phyloP scores from a whole-genome alignment of 73 alveolate species.

The Paramecium sexaurelia region DNA sequence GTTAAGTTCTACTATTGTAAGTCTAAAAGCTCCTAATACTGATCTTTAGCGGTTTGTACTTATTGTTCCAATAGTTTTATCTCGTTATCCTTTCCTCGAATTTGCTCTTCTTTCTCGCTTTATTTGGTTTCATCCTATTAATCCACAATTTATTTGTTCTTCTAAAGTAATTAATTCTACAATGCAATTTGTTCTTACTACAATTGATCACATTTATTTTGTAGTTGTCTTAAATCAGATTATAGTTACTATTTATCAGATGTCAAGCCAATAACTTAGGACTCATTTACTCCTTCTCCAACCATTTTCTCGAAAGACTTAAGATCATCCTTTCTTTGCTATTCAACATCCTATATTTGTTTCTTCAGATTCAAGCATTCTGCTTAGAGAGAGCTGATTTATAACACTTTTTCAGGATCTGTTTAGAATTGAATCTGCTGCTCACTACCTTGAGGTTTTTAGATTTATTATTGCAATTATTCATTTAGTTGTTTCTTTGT shows the following conservation, averaged over 20 bases:
- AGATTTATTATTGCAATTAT: background rate
- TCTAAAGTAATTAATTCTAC: background rate
- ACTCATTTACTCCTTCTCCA: conserved; percentile 10
- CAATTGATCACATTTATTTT: background rate
- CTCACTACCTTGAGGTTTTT: background rate
- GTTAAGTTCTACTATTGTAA: background rate
- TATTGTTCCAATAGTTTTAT: background rate
- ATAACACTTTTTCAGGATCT: background rate
- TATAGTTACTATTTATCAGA: background rate
- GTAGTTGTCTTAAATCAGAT: background rate
- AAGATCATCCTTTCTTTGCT: conserved; percentile 7
- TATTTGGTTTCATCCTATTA: background rate
- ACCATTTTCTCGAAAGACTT: background rate
- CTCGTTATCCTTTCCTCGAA: background rate
- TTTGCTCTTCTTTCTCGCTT: background rate
- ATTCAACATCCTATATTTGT: background rate
- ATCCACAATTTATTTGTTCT: background rate
- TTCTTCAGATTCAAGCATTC: background rate
- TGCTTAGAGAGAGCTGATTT: background rate
- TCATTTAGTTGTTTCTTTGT: background rate
- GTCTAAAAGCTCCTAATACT: conserved; percentile 20
- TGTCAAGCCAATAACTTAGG: background rate
- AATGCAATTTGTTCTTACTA: background rate
- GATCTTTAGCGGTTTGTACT: background rate
- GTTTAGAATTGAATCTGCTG: background rate